A percentile compares a stretch with the other conserved stretches of the same genome.
phyloP scores from a whole-genome alignment of 2,329 filamentous ascomycete species.

The Scleromitrula shiraiana region DNA sequence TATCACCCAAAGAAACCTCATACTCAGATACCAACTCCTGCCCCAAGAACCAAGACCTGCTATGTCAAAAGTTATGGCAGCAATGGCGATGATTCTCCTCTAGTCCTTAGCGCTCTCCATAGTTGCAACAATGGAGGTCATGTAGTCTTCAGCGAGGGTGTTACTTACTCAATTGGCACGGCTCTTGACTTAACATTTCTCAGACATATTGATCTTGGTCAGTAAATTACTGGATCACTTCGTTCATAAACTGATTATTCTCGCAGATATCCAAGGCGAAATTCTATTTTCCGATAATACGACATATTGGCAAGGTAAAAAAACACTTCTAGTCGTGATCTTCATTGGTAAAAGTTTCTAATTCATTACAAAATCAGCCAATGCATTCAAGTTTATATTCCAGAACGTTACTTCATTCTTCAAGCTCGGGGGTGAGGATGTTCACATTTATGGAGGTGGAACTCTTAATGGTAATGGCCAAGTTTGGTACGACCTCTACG shows the following conservation, averaged over 20 bases:
- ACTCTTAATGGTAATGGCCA: conserved; percentile 58
- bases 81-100: conserved; percentile 30
- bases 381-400: conserved; percentile 55
- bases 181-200: conserved; percentile 59
- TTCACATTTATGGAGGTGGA: conserved; percentile 61
- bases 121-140: conserved; percentile 54
- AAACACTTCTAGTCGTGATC: no score
- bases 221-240: background rate
- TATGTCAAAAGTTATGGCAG: conserved; percentile 25
- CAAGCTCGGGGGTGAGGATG: conserved; percentile 55
- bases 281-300: conserved; percentile 59
- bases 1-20: conserved; percentile 19
- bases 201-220: conserved; percentile 53
- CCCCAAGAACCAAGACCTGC: conserved; percentile 19
- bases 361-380: no score
- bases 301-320: conserved; percentile 63
- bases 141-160: conserved; percentile 45
- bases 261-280: conserved; percentile 46
- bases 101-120: conserved; percentile 47
- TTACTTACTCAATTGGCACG: conserved; percentile 53
- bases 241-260: background rate
- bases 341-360: no score
- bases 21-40: conserved; percentile 14
- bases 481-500: conserved; percentile 50
- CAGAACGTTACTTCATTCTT: conserved; percentile 63